Evolutionary conservation across 148 eudicot genomes (phyloP), one percentile per base, ranked within the genome.

Genomic region (Beta vulgaris): DNA sequence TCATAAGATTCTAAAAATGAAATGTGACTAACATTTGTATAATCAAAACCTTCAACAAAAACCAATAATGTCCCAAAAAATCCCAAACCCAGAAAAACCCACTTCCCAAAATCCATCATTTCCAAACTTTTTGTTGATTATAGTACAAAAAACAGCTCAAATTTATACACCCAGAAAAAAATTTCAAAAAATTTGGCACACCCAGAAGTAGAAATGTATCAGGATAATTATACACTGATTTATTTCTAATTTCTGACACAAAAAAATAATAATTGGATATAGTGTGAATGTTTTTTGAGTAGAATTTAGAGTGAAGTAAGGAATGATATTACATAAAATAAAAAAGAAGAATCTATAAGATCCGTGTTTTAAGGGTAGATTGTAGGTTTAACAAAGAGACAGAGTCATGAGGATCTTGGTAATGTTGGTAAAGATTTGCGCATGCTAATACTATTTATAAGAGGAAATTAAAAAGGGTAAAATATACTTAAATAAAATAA

Each of bases 1-100:
- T 90, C 90, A 86, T 84, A 84, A 0, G 85, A 80, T 71, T 90
- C 96, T 73, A 83, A 67, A 66, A 43, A 77, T 43, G 75, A 77
- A 75, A 80, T 80, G 77, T 85, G 82, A 69, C 78, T 85, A 60
- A 77, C 84, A 82, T 85, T 82, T 37, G 79, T 79, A 73, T 74
- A 82, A 51, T 81, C 83, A 80, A 82, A 82, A 51, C 88, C 85
- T 70, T 85, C 4, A 65, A 82, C 83, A 72, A 68, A 39, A 49
- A 51, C 23, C 32, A 80, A 68, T 59, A 76, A 75, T 67, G 34
- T 75, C 31, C 48, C 73, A 74, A 82, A 68, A 63, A 23, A 43
- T 42, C 77, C 51, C 59, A 79, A 77, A 5, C 82, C 84, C 80
- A 81, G 53, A 57, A 79, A 77, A 36, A 29, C 83, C 85, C 81